Evolutionary conservation across 441 rosid species (phyloP).

Genomic region (Manihot esculenta): DNA sequence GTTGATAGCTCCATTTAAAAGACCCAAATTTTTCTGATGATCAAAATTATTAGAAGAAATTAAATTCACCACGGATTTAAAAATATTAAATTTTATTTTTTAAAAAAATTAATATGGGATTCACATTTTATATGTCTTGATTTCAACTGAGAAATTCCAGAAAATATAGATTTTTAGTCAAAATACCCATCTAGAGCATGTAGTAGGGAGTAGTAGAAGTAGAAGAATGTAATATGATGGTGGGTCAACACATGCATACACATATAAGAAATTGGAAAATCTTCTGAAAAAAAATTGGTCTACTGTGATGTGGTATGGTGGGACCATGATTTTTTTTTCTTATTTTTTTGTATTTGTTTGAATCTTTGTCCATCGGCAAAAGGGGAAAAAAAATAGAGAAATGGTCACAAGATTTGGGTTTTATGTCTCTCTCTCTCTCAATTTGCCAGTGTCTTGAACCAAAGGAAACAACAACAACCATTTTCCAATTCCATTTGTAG

Average conservation of each 20-base stretch:
- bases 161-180: too few relatives aligned
- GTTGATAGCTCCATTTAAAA: too few relatives aligned
- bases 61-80: too few relatives aligned
- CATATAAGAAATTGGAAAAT: neutral
- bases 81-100: too few relatives aligned
- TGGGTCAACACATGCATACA: conserved; percentile 9
- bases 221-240: neutral
- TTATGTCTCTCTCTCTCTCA: neutral
- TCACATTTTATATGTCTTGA: too few relatives aligned
- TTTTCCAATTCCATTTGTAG: conserved; percentile 31
- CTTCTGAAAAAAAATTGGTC: neutral
- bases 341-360: conserved; percentile 1
- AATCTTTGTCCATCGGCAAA: conserved; percentile 17
- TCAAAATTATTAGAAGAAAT: too few relatives aligned
- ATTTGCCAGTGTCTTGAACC: neutral
- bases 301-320: conserved; percentile 6
- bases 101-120: too few relatives aligned
- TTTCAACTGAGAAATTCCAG: too few relatives aligned
- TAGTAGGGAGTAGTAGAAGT: neutral
- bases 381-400: neutral
- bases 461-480: conserved; percentile 26
- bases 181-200: neutral
- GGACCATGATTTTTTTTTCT: conserved; percentile 11
- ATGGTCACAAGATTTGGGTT: neutral
- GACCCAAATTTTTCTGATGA: neutral